Base-by-base conservation (phyloP, 169 alveolate species). In the Hepatocystis sp. region DNA sequence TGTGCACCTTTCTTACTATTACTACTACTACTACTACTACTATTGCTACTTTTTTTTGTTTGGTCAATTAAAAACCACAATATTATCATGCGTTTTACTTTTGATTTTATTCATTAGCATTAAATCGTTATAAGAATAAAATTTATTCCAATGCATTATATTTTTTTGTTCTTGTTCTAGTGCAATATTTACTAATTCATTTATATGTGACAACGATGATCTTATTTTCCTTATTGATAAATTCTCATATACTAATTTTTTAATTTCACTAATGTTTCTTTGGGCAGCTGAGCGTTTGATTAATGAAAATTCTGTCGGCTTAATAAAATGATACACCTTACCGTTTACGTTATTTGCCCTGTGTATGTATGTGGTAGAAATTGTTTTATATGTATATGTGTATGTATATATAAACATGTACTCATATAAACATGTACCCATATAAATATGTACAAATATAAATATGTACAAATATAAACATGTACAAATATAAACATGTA, bases 111-210 rank as follows among this genome's bases (percentile, higher is more conserved):
- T n/a, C n/a, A n/a, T n/a, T 32, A 42, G 40, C 8, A 40, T 49
- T 42, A 76, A 76, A n/a, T 76, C 88, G 23, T 76, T 76, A 36
- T 76, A 76, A 21, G 34, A n/a, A 58, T 76, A 76, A 58, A 42
- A 44, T 39, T 76, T 49, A 61, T 40, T 47, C 10, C 44, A n/a
- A 15, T 64, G 44, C 44, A 76, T 28, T 44, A 58, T 63, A 28
- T 76, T 64, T 21, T 11, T 39, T 4, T 19, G 15, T 49, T 76
- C 88, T 64, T 52, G 56, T 19, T 23, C 17, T 58, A 76, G 40
- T 19, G 46, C 25, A 46, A 42, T 52, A 4, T 76, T 76, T 23
- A 76, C 34, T 44, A 76, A 21, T 2, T 49, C 32, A 23, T 76
- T 76, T 27, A 76, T 21, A 10, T 52, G 21, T 11, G 15, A 8